phyloP scores from a whole-genome alignment of 2,329 filamentous ascomycete genomes.

The Exophiala sp. region DNA sequence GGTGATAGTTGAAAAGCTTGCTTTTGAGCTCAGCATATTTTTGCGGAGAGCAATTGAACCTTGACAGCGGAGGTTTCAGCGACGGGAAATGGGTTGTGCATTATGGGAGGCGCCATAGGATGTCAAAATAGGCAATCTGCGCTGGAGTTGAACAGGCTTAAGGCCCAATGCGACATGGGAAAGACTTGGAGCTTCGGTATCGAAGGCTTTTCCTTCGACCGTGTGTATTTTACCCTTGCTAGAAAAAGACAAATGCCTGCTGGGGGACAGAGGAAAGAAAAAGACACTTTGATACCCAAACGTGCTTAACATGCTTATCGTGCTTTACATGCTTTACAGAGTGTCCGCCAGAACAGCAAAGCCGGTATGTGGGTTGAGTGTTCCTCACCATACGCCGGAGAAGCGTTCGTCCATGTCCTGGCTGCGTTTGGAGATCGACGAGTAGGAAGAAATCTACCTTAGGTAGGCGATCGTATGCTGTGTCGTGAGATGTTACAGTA shows the following conservation, averaged over 20 bases:
- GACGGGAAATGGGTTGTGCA: slow-evolving; percentile 18
- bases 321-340: too few relatives aligned
- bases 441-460: too few relatives aligned
- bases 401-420: too few relatives aligned
- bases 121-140: slow-evolving; percentile 16
- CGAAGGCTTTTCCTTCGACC: slow-evolving; percentile 16
- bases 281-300: background rate
- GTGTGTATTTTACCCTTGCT: slow-evolving; percentile 25
- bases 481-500: too few relatives aligned
- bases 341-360: too few relatives aligned
- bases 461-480: too few relatives aligned
- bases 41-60: slow-evolving; percentile 9
- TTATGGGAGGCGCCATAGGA: slow-evolving; percentile 23
- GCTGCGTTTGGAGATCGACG: too few relatives aligned
- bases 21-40: slow-evolving; percentile 6
- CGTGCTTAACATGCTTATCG: background rate
- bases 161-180: slow-evolving; percentile 5
- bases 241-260: slow-evolving; percentile 7
- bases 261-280: background rate
- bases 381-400: too few relatives aligned
- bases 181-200: slow-evolving; percentile 13
- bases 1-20: slow-evolving; percentile 15
- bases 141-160: slow-evolving; percentile 13
- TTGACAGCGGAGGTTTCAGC: slow-evolving; percentile 9
- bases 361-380: too few relatives aligned